Percentiles rank a stretch among this genome's conserved stretches.
phyloP scores from a whole-genome alignment of 225 moss, liverwort and hornwort species.

The Bryoerythrophyllum caledonicum region DNA sequence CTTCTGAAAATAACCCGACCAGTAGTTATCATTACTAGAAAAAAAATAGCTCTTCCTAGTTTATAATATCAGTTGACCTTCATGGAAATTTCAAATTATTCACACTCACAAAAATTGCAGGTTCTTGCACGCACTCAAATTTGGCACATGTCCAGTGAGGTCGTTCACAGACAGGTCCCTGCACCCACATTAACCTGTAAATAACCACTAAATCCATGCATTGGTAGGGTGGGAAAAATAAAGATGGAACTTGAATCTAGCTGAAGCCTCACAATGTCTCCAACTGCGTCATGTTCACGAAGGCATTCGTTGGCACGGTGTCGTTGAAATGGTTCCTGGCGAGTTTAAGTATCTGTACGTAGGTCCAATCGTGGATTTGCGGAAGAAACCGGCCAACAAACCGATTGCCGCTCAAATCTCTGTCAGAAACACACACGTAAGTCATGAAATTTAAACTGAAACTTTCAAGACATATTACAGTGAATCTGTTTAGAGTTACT shows the following conservation, averaged over 20 bases:
- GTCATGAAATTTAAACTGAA: not conserved
- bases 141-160: constrained; percentile 12
- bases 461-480: not conserved
- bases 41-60: no score
- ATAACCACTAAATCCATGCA: not conserved
- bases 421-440: not conserved
- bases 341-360: constrained; percentile 6
- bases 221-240: not conserved
- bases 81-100: no score
- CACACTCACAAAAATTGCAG: constrained; percentile 19
- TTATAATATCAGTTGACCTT: no score
- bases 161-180: constrained; percentile 18
- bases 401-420: constrained; percentile 24
- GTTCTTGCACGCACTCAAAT: not conserved
- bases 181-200: not conserved
- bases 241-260: not conserved
- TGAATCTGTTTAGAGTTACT: not conserved
- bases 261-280: constrained; percentile 16
- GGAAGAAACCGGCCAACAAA: not conserved
- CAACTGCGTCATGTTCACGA: constrained; percentile 1
- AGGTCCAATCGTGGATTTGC: accelerated
- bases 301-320: not conserved
- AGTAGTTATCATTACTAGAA: no score
- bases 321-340: constrained; percentile 22
- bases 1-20: no score